These are phyloP conservation scores for Dryas integrifolia DNA, from an alignment of 331 rosid species.

Conservation along the genomic window DNA sequence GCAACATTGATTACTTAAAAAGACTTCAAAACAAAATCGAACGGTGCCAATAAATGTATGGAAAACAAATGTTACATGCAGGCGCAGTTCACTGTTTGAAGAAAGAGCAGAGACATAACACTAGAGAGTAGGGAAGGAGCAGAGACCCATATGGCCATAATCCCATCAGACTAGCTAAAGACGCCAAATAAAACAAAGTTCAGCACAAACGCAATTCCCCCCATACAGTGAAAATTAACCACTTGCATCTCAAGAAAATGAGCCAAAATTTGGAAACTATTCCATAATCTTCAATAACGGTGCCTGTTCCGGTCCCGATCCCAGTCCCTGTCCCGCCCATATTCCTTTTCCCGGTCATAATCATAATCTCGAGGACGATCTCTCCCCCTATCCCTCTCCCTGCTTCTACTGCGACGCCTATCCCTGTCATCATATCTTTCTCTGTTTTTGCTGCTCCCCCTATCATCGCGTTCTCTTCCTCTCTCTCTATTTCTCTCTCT, in stretches of 20 bases:
- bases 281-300: conserved; percentile 47
- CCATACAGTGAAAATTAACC: conserved; percentile 7
- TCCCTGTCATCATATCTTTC: conserved; percentile 53
- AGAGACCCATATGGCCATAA: background rate
- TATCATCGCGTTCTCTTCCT: conserved; percentile 62
- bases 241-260: conserved; percentile 14
- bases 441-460: conserved; percentile 52
- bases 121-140: background rate
- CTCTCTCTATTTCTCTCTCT: conserved; percentile 78
- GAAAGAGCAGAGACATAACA: background rate
- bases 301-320: conserved; percentile 56
- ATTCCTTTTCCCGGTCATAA: conserved; percentile 62
- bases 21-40: background rate
- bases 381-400: conserved; percentile 83
- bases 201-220: conserved; percentile 30
- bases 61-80: background rate
- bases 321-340: conserved; percentile 68
- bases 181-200: conserved; percentile 7
- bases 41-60: background rate
- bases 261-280: conserved; percentile 22
- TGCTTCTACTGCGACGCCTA: conserved; percentile 67
- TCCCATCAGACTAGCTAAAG: background rate
- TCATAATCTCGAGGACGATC: conserved; percentile 63
- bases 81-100: background rate
- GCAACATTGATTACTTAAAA: background rate